Base-by-base conservation (phyloP, 257 asterid genomes). In the Nicotiana undulata region DNA sequence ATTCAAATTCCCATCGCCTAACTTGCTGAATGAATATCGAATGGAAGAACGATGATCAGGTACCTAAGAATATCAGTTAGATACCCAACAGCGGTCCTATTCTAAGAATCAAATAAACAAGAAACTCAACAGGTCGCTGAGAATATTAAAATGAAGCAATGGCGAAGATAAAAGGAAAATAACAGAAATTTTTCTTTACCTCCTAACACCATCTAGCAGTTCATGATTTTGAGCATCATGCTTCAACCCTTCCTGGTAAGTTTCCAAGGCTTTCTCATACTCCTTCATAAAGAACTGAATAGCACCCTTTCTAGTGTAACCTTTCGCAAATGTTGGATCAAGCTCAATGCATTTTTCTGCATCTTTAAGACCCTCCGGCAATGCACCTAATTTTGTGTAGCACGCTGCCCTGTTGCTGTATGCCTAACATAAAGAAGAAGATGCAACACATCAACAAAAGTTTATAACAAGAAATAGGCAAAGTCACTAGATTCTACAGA, bases 301-400 rank as follows among this genome's bases (percentile, higher is more conserved):
- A 0, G 98, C 97, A 16, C 98, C 98, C 79, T 95, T 95, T 80
- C 98, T 88, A 4, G 94, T 93, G 79, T 95, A 95, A 18, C 98
- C 98, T 82, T 95, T 95, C 1, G 90, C 51, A 82, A 93, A 95
- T 4, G 93, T 88, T 18, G 98, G 97, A 67, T 93, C 98, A 24
- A 95, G 92, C 83, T 95, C 98, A 72, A 95, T 91, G 83, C 98
- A 95, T 60, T 95, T 95, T 40, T 95, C 98, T 2, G 98, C 97
- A 82, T 95, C 98, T 85, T 92, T 95, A 2, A 95, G 91, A 16
- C 92, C 98, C 89, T 95, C 98, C 0, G 98, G 98, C 89, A 95
- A 76, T 13, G 98, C 98, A 63, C 89, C 95, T 58, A 95, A 97
- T 83, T 95, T 95, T 16, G 98, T 92, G 86, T 95, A 95, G 82